Conservation (phyloP, 2,329 filamentous ascomycete species). For the Hymenoscyphus scutula region DNA sequence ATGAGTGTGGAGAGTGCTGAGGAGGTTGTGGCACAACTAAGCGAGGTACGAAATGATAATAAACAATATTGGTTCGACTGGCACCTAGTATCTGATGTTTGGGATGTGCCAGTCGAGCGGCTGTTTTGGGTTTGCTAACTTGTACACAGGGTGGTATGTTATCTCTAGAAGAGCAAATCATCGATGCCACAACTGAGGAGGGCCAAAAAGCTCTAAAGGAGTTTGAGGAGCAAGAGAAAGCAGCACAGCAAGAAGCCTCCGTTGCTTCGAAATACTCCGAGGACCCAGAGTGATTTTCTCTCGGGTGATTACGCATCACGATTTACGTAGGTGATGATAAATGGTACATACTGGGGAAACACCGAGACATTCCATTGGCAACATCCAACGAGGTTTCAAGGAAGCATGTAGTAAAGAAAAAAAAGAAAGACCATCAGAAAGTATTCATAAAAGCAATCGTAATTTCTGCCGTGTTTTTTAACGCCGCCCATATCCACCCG, state of each 20-base stretch:
- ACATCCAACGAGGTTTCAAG: background rate
- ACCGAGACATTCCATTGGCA: background rate
- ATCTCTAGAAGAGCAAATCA: constrained; percentile 87
- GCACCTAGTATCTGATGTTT: too few species aligned
- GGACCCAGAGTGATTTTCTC: constrained; percentile 37
- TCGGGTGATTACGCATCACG: background rate
- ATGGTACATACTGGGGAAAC: background rate
- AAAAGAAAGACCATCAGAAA: background rate
- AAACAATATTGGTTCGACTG: too few species aligned
- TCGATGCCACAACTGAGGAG: constrained; percentile 90
- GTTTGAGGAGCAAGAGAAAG: constrained; percentile 58
- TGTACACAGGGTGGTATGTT: constrained; percentile 70
- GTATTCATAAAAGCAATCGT: constrained; percentile 7
- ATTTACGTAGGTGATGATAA: background rate
- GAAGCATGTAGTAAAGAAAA: background rate
- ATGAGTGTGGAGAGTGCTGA: constrained; percentile 89
- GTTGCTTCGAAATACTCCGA: constrained; percentile 33
- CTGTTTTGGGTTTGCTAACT: constrained; percentile 7
- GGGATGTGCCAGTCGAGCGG: too few species aligned
- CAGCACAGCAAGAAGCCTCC: constrained; percentile 15
- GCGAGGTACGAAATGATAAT: constrained; percentile 52
- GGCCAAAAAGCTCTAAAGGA: constrained; percentile 75
- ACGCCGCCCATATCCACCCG: constrained; percentile 32
- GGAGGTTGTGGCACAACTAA: constrained; percentile 75
- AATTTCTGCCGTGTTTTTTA: constrained; percentile 35